These are phyloP conservation scores for Lactarius pseudohatsudake DNA, from an alignment of 768 basidiomycete species.

Conservation along the genomic window DNA sequence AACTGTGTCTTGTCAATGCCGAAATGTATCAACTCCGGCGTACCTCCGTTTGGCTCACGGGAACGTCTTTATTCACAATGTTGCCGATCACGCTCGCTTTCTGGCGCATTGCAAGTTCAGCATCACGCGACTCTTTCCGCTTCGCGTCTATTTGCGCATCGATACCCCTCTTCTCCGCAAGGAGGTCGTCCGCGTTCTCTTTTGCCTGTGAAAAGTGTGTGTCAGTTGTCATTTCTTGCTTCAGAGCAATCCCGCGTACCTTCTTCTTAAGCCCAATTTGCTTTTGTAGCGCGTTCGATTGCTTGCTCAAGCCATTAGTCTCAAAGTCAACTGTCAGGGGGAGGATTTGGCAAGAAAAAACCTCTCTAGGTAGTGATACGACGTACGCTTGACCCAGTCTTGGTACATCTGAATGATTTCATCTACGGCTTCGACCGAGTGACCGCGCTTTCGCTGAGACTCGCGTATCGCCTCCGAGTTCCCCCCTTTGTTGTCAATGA, in stretches of 20 bases:
- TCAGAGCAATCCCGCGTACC: constrained; percentile 41
- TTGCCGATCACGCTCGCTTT: constrained; percentile 88
- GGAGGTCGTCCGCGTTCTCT: constrained; percentile 83
- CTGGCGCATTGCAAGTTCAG: constrained; percentile 73
- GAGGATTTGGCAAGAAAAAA: not conserved
- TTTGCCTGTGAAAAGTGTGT: constrained; percentile 61
- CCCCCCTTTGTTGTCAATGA: constrained; percentile 88
- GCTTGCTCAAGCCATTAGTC: constrained; percentile 69
- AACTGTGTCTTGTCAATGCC: not conserved
- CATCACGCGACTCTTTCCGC: constrained; percentile 74
- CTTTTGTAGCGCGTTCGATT: constrained; percentile 90
- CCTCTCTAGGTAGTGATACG: not conserved
- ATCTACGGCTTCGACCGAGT: constrained; percentile 89
- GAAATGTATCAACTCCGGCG: constrained; percentile 27
- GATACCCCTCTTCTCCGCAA: constrained; percentile 79
- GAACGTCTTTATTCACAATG: constrained; percentile 83
- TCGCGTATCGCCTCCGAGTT: constrained; percentile 87
- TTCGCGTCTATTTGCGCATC: constrained; percentile 78
- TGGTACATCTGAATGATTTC: constrained; percentile 90
- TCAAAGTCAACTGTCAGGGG: constrained; percentile 82
- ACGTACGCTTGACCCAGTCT: constrained; percentile 93
- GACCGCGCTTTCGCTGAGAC: constrained; percentile 89
- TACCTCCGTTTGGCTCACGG: constrained; percentile 88
- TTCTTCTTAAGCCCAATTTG: constrained; percentile 94
- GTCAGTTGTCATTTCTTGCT: constrained; percentile 9